Base-by-base conservation (phyloP, 164 flowering plant species). In the Berberis thunbergii region DNA sequence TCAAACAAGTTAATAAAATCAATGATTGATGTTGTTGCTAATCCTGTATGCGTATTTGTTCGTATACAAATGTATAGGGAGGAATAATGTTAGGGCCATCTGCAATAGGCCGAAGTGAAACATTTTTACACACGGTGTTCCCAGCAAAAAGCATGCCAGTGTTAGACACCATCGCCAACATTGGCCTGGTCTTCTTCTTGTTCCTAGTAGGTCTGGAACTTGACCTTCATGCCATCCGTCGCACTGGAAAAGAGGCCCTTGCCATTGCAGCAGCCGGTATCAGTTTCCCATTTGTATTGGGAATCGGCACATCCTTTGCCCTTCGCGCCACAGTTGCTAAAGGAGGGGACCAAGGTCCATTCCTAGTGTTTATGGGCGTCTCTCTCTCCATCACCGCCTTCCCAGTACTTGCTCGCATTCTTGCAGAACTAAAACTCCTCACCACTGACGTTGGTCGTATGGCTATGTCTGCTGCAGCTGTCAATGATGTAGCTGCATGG, bases 391-490 rank as follows among this genome's bases (percentile, higher is more conserved):
- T 81, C 74, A 26, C 26, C 26, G 26, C 26, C 26, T 26, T 26
- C 26, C 26, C 26, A 26, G 26, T 26, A 26, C 26, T 26, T 26
- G 26, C 26, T 26, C 26, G 26, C 26, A 26, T 26, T 26, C 26
- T 26, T 26, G 26, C 26, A 26, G 26, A 26, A 26, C 26, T 26
- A 26, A 26, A 26, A 26, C 26, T 26, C 26, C 26, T 26, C 26
- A 26, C 26, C 26, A 26, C 26, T 26, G 26, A 26, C 26, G 26
- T 26, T 26, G 26, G 26, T 26, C 26, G 75, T 38, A 80, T 80
- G 75, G 86, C 87, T 26, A 81, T 85, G 90, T 80, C 87, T 5
- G 90, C 86, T 38, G 90, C 87, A 0, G 90, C 87, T 0, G 83
- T 85, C 48, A 83, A 85, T 59, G 90, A 85, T 43, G 82, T 81